A percentile compares a stretch with the other conserved stretches of the same genome.
Conservation (phyloP, 1,284 basidiomycete genomes). For the Mycosarcoma mackinlayi region DNA sequence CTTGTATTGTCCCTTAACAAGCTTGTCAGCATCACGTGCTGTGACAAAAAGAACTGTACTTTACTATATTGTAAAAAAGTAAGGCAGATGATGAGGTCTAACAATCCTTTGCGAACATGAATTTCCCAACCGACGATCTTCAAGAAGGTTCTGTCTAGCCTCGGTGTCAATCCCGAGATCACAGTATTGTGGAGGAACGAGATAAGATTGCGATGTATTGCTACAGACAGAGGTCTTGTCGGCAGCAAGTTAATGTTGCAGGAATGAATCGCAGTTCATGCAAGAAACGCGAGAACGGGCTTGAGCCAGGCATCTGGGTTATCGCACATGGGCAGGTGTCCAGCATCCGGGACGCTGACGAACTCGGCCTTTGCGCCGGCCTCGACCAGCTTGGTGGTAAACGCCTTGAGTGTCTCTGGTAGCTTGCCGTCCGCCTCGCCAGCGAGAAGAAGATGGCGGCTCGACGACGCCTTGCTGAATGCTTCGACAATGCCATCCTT, state of each 20-base stretch:
- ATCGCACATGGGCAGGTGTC: conserved; percentile 70
- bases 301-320: conserved; percentile 61
- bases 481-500: conserved; percentile 62
- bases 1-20: too few species aligned
- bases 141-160: too few species aligned
- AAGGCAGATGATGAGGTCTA: too few species aligned
- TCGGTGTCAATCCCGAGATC: too few species aligned
- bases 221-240: too few species aligned
- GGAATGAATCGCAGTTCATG: not conserved
- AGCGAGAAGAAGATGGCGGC: conserved; percentile 67
- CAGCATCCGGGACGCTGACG: conserved; percentile 64
- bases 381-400: conserved; percentile 63
- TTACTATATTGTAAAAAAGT: too few species aligned
- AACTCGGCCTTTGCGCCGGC: conserved; percentile 63
- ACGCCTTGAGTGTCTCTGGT: conserved; percentile 66
- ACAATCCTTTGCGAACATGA: too few species aligned
- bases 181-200: too few species aligned
- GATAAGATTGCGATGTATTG: conserved; percentile 18
- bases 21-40: too few species aligned
- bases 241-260: not conserved
- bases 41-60: too few species aligned
- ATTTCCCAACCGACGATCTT: too few species aligned
- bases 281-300: conserved; percentile 38
- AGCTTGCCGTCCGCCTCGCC: conserved; percentile 70
- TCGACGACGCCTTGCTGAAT: conserved; percentile 30